These are phyloP conservation scores for Phytophthora rubi DNA, from an alignment of 352 stramenopile genomes.

Conservation along the genomic window DNA sequence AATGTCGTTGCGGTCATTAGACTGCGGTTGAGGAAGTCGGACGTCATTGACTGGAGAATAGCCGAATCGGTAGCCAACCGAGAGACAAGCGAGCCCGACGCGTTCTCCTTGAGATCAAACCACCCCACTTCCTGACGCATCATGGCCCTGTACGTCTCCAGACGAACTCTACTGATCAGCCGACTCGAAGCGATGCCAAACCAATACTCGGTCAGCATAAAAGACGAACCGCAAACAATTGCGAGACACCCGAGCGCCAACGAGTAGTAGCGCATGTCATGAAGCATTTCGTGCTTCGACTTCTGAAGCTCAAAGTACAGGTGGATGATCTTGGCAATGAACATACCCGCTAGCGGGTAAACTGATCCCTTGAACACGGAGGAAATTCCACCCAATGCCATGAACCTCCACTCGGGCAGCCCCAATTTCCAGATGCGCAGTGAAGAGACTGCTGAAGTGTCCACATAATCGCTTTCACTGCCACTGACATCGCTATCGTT, in stretches of 20 bases:
- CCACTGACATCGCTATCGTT: slow-evolving; percentile 1
- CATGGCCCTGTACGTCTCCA: slow-evolving; percentile 57
- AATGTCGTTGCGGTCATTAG: slow-evolving; percentile 70
- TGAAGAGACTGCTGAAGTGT: slow-evolving; percentile 9
- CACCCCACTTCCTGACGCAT: slow-evolving; percentile 45
- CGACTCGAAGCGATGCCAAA: slow-evolving; percentile 60
- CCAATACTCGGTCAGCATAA: slow-evolving; percentile 53
- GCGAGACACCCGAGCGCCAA: slow-evolving; percentile 34
- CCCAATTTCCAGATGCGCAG: slow-evolving; percentile 60
- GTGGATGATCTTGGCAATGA: slow-evolving; percentile 61
- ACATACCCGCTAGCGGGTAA: slow-evolving; percentile 57
- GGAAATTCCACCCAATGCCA: slow-evolving; percentile 46
- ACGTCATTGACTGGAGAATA: slow-evolving; percentile 76
- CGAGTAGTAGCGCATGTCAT: slow-evolving; percentile 41
- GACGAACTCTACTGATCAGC: slow-evolving; percentile 56
- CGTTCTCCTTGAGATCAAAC: slow-evolving; percentile 30
- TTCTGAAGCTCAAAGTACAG: slow-evolving; percentile 59
- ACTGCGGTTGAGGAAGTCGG: slow-evolving; percentile 65
- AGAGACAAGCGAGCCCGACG: slow-evolving; percentile 51
- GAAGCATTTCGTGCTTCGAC: slow-evolving; percentile 46
- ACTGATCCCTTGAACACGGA: slow-evolving; percentile 48
- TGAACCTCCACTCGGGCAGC: slow-evolving; percentile 50
- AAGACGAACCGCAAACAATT: slow-evolving; percentile 44
- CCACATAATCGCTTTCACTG: background rate
- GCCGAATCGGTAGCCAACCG: slow-evolving; percentile 77